Evolutionary conservation across 169 alveolate species (phyloP).

Genomic region (Plasmodium vinckei): DNA sequence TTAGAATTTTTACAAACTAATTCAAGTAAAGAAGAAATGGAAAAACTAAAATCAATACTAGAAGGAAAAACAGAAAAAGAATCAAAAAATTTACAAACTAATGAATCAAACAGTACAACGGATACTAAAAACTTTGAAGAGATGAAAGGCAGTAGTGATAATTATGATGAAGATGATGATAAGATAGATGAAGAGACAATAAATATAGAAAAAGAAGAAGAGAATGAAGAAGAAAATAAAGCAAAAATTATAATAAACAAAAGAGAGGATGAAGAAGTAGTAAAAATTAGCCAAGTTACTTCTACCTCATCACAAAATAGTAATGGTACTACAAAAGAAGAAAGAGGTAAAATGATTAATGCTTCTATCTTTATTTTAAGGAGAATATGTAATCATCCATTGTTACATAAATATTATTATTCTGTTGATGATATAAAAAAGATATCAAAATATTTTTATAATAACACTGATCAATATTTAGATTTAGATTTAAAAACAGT

Average conservation of each 20-base stretch:
- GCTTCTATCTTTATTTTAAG: constrained; percentile 89
- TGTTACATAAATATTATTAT: constrained; percentile 86
- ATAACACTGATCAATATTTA: constrained; percentile 83
- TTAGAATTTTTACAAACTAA: constrained; percentile 46
- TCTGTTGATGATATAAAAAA: constrained; percentile 82
- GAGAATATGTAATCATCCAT: constrained; percentile 93
- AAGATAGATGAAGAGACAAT: constrained; percentile 60
- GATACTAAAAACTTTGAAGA: not conserved
- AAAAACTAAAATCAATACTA: constrained; percentile 7
- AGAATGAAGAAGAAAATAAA: constrained; percentile 50
- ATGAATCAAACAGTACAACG: not conserved
- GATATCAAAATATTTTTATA: constrained; percentile 78
- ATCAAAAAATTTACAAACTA: not conserved
- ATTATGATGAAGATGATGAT: constrained; percentile 67
- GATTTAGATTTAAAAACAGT: constrained; percentile 83
- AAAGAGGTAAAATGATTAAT: constrained; percentile 83
- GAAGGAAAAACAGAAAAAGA: constrained; percentile 22
- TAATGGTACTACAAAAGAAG: constrained; percentile 50
- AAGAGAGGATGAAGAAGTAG: constrained; percentile 19
- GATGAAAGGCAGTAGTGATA: not conserved
- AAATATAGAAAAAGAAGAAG: constrained; percentile 68
- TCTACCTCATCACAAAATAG: not conserved
- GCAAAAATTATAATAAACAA: constrained; percentile 27
- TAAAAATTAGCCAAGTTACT: not conserved
- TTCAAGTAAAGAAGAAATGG: constrained; percentile 36